Percentiles rank a stretch among this genome's conserved stretches.
Conservation (phyloP, 1,284 basidiomycete genomes). For the Xerocomus minutiporus region DNA sequence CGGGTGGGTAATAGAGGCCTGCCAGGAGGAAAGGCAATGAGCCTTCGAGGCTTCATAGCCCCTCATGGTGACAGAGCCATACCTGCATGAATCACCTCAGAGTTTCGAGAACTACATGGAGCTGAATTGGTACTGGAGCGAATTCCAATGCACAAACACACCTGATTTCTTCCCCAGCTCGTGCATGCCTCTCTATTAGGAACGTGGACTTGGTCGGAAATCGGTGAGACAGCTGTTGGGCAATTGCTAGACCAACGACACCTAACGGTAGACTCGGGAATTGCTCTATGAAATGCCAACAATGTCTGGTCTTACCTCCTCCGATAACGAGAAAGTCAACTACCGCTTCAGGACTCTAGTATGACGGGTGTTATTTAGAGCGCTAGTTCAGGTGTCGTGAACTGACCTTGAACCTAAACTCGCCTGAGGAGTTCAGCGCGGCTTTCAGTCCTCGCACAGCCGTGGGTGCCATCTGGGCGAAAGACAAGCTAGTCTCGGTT, state of each 20-base stretch:
- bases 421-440: constrained; percentile 58
- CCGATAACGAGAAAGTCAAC: constrained; percentile 95
- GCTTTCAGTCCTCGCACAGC: constrained; percentile 49
- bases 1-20: constrained; percentile 80
- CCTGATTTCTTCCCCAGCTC: constrained; percentile 83
- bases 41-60: background rate
- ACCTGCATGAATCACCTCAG: constrained; percentile 94
- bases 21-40: background rate
- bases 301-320: constrained; percentile 54
- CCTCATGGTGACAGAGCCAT: constrained; percentile 9
- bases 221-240: constrained; percentile 64
- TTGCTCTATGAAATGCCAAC: background rate
- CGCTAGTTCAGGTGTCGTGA: background rate
- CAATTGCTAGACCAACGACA: constrained; percentile 85
- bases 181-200: constrained; percentile 76
- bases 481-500: background rate
- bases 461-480: constrained; percentile 21
- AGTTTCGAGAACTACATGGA: constrained; percentile 77
- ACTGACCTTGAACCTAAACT: constrained; percentile 58
- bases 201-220: constrained; percentile 76
- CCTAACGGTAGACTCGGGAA: constrained; percentile 40
- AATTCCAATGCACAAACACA: constrained; percentile 28
- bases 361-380: constrained; percentile 1
- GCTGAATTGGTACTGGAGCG: background rate
- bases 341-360: constrained; percentile 60